Base-by-base conservation (phyloP, 2,329 filamentous ascomycete species). In the Cordyceps cicadae region DNA sequence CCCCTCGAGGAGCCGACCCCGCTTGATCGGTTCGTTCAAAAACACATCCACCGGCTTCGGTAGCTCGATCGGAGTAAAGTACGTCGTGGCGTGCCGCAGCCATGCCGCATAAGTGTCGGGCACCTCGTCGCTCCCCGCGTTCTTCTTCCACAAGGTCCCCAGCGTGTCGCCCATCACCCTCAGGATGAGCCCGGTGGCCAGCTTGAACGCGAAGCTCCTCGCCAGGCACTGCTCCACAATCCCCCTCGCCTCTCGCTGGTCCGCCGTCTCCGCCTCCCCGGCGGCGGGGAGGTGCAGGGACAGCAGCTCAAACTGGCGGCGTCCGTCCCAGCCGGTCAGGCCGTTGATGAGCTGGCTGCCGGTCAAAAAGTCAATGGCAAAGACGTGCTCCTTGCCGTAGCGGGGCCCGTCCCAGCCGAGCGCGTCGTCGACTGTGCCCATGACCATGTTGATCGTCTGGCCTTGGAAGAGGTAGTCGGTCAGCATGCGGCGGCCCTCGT, bases 381-480 rank as follows among this genome's bases (percentile, higher is more conserved):
- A 83, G 29, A 84, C 69, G 60, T 80, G 76, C 58, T 81, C 67
- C 2, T 71, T 69, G 2, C 74, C 72, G 63, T 84, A 85, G 41
- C 71, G 68, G 0, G 82, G 81, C 1, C 82, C 81, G 66, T 85
- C 69, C 82, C 82, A 85, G 0, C 68, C 71, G 34, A 75, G 77
- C 34, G 78, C 75, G 3, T 75, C 70, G 62, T 84, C 81, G 0
- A 82, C 66, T 5, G 81, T 75, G 2, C 78, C 76, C 76, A 82
- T 77, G 0, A 79, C 81, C 69, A 80, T 70, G 7, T 73, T 75
- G 63, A 82, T 75, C 3, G 73, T 79, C 62, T 83, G 81, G 3
- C 80, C 81, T 63, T 85, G 81, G 46, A 80, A 78, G 60, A 83
- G 82, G 63, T 85, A 85, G 65, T 85, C 81, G 2, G 77, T 79